Base-by-base conservation (phyloP, 306 rosid genomes). In the Trifolium repens region DNA sequence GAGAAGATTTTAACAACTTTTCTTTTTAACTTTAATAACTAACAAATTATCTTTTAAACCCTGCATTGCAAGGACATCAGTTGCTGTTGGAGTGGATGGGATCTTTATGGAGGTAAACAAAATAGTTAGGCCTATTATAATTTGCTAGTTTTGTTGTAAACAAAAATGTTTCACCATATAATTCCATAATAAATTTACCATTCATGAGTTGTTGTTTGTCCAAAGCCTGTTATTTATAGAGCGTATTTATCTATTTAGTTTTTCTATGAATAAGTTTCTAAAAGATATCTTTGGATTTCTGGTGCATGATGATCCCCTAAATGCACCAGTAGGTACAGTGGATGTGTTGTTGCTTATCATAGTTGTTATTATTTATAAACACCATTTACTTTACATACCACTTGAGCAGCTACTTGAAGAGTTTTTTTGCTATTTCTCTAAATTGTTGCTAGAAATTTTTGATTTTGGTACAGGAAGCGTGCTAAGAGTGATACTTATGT, bases 21-120 rank as follows among this genome's bases (percentile, higher is more conserved):
- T 26, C 27, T 26, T 26, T 1, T 26, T 26, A 26, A 26, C 27
- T 26, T 26, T 26, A 26, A 26, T 26, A 26, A 26, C 27, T 26
- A 26, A 26, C 27, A 26, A 26, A 26, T 26, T 26, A 26, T 26
- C 27, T 26, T 26, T 26, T 26, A 26, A 26, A 68, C 98, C 98
- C 27, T 94, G 98, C 82, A 89, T 94, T 75, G 96, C 96, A 76
- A 90, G 97, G 85, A 94, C 96, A 4, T 91, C 98, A 37, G 96
- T 90, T 75, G 94, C 96, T 9, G 98, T 94, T 68, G 98, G 97
- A 69, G 97, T 94, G 32, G 98, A 94, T 79, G 98, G 98, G 61
- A 87, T 94, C 80, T 94, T 94, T 88, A 89, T 91, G 98, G 98
- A 91, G 97, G 98, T 94, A 85, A 37, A 22, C 10, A 19, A 54